A percentile compares a stretch with the other conserved stretches of the same genome.
phyloP scores from a whole-genome alignment of 2,329 filamentous ascomycete species.

The Ophiosphaerella korrae region DNA sequence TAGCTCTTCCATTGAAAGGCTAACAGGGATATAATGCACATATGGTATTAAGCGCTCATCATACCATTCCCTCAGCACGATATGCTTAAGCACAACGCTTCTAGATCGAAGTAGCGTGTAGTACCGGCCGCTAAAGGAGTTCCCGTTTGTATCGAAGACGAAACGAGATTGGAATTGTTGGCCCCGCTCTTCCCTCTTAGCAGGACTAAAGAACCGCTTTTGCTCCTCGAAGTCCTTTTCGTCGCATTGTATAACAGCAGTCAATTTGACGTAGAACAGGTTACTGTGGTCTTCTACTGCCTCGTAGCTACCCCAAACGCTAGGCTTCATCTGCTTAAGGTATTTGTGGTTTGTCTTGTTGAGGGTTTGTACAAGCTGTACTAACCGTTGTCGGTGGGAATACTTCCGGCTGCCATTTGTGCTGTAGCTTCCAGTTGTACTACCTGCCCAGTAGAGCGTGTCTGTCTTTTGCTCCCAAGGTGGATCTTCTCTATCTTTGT shows the following conservation, averaged over 20 bases:
- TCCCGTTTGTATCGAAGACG: conserved; percentile 29
- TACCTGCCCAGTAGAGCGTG: conserved; percentile 63
- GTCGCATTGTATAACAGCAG: too few relatives aligned
- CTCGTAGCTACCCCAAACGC: too few relatives aligned
- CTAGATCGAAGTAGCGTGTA: conserved; percentile 16
- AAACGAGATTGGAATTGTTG: neutral
- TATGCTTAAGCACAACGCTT: conserved; percentile 37
- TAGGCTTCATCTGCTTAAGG: too few relatives aligned
- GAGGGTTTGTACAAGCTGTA: conserved; percentile 43
- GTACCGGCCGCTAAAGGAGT: conserved; percentile 25
- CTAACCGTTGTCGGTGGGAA: conserved; percentile 55
- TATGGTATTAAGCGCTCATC: conserved; percentile 43
- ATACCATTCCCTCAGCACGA: conserved; percentile 46
- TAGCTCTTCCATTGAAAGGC: conserved; percentile 23
- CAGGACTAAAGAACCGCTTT: too few relatives aligned
- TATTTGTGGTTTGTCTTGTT: conserved; percentile 12
- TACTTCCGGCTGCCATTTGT: conserved; percentile 45
- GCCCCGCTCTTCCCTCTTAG: too few relatives aligned
- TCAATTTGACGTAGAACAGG: too few relatives aligned
- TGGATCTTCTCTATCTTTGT: conserved; percentile 49
- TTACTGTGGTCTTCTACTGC: too few relatives aligned
- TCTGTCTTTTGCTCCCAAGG: conserved; percentile 58
- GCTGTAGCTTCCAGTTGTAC: conserved; percentile 57
- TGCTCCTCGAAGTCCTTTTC: too few relatives aligned
- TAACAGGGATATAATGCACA: conserved; percentile 44